Percentiles rank a stretch among this genome's conserved stretches.
These are phyloP conservation scores for Annulohypoxylon stygium DNA, from an alignment of 495 filamentous ascomycete species.

Conservation along the genomic window DNA sequence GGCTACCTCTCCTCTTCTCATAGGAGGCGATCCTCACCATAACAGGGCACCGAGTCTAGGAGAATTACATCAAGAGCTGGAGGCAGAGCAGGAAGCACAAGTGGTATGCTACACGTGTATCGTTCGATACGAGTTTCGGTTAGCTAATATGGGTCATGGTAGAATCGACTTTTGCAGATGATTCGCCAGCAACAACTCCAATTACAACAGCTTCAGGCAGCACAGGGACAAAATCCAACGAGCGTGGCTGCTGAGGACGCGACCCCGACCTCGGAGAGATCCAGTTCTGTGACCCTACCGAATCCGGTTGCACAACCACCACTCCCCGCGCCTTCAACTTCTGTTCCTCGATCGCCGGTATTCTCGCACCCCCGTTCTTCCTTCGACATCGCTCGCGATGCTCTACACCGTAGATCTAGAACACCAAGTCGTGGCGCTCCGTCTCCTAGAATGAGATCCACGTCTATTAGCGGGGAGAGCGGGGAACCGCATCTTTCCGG, in stretches of 20 bases:
- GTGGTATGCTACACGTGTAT: constrained; percentile 68
- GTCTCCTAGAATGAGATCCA: constrained; percentile 64
- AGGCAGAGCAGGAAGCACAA: constrained; percentile 95
- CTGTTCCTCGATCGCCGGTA: constrained; percentile 66
- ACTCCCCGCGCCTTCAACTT: constrained; percentile 47
- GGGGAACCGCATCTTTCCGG: constrained; percentile 59
- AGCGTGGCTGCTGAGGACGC: constrained; percentile 74
- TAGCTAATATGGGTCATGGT: constrained; percentile 27
- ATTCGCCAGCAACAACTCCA: constrained; percentile 90
- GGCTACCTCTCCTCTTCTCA: constrained; percentile 69
- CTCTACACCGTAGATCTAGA: constrained; percentile 65
- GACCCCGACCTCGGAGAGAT: constrained; percentile 74
- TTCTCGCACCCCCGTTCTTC: constrained; percentile 68
- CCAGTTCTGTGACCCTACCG: constrained; percentile 61
- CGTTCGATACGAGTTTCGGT: not conserved
- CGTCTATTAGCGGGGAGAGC: constrained; percentile 66
- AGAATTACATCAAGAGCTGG: constrained; percentile 95
- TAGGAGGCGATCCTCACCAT: constrained; percentile 72
- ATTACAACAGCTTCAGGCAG: constrained; percentile 73
- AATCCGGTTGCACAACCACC: constrained; percentile 36
- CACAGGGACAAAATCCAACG: constrained; percentile 58
- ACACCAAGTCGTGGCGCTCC: constrained; percentile 69
- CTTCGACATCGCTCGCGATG: constrained; percentile 68
- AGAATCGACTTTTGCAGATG: constrained; percentile 91
- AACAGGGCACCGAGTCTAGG: constrained; percentile 81